Evolutionary conservation across 495 filamentous ascomycete genomes (phyloP).

Genomic region (Talaromyces borbonicus): DNA sequence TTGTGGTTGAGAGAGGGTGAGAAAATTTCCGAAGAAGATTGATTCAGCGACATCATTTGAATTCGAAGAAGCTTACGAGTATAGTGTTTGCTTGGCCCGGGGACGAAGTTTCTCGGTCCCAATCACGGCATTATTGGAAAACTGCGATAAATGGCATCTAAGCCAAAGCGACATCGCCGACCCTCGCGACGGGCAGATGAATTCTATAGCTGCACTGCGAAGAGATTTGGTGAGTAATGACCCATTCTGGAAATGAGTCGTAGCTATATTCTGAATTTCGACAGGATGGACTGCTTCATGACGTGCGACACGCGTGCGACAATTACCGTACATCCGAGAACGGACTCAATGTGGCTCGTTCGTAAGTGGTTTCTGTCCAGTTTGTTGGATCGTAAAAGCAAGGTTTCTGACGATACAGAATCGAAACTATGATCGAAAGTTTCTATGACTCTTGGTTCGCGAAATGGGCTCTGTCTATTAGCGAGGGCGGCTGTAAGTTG

Average conservation of each 20-base stretch:
- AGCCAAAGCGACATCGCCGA: conserved; percentile 44
- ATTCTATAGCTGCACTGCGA: conserved; percentile 57
- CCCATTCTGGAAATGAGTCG: no score
- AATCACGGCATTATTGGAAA: conserved; percentile 50
- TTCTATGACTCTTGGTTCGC: conserved; percentile 56
- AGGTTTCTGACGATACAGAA: conserved; percentile 23
- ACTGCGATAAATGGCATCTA: conserved; percentile 59
- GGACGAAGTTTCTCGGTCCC: conserved; percentile 60
- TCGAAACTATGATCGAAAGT: conserved; percentile 49
- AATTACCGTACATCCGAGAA: conserved; percentile 38
- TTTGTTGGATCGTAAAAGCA: not conserved
- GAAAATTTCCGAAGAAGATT: conserved; percentile 7
- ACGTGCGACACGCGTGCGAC: conserved; percentile 54
- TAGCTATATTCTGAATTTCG: conserved; percentile 5
- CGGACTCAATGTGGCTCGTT: conserved; percentile 45
- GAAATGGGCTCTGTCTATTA: conserved; percentile 50
- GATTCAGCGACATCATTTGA: no score
- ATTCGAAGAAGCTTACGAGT: conserved; percentile 8
- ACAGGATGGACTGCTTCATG: conserved; percentile 50
- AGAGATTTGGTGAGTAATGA: conserved; percentile 48
- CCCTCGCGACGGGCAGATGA: conserved; percentile 55
- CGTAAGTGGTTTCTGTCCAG: conserved; percentile 27
- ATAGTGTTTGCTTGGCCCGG: conserved; percentile 56
- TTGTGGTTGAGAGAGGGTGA: conserved; percentile 63
- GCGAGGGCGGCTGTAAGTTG: conserved; percentile 41